A percentile compares a stretch with the other conserved stretches of the same genome.
Evolutionary conservation across 805 yeast species (phyloP).

Genomic region (Maudiozyma serrabonitensis): DNA sequence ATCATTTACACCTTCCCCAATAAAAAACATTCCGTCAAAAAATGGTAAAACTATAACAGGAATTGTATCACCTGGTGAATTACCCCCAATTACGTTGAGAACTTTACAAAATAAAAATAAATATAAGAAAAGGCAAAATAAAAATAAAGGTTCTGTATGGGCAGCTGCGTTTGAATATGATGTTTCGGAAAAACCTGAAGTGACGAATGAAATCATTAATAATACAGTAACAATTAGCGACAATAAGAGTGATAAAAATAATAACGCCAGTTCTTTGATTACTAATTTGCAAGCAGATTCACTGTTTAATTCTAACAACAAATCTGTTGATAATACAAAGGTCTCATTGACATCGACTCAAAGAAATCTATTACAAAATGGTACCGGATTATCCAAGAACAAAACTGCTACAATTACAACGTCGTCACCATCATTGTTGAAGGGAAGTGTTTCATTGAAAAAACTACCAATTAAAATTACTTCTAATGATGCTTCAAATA

Average conservation of each 20-base stretch:
- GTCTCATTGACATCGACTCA: constrained; percentile 9
- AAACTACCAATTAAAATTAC: neutral
- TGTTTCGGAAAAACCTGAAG: constrained; percentile 8
- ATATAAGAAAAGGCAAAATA: neutral
- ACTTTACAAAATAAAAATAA: neutral
- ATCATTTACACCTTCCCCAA: constrained; percentile 20
- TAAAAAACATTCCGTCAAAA: constrained; percentile 5
- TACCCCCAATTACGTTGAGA: neutral
- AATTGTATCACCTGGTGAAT: neutral
- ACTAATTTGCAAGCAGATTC: no score
- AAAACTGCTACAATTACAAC: neutral
- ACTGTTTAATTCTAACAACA: no score
- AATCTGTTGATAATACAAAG: neutral
- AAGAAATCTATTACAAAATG: constrained; percentile 10
- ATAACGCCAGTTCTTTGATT: no score
- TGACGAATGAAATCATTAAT: neutral
- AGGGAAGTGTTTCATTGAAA: neutral
- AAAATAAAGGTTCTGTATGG: constrained; percentile 10
- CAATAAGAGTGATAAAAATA: no score
- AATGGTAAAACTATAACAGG: no score
- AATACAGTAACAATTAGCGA: neutral
- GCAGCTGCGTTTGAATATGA: constrained; percentile 25
- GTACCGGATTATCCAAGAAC: neutral
- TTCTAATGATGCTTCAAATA: neutral
- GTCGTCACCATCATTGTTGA: neutral